Evolutionary conservation across 306 rosid species (phyloP).

Genomic region (Corylus heterophylla): DNA sequence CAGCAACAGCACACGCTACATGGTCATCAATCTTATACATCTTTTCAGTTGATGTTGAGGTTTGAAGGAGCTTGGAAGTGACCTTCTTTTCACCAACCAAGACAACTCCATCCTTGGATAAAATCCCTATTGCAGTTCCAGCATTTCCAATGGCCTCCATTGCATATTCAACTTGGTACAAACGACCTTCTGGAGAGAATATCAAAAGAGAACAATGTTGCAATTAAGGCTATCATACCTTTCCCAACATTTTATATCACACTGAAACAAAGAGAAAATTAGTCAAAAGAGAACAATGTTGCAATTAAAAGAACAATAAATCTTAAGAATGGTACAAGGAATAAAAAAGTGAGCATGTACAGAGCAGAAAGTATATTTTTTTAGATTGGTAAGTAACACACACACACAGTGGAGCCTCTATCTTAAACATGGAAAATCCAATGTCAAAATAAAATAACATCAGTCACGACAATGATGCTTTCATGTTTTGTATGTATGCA

Average conservation of each 20-base stretch:
- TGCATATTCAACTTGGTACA: neutral
- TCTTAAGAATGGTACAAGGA: neutral
- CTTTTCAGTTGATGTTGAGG: neutral
- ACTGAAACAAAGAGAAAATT: neutral
- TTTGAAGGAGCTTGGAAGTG: too few relatives aligned
- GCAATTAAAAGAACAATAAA: neutral
- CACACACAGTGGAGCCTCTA: too few relatives aligned
- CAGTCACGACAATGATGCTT: too few relatives aligned
- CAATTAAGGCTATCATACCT: constrained; percentile 1
- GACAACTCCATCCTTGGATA: neutral
- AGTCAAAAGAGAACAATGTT: neutral
- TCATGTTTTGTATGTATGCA: too few relatives aligned
- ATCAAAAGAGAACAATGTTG: too few relatives aligned
- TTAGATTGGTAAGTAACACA: too few relatives aligned
- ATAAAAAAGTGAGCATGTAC: neutral
- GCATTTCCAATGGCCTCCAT: neutral
- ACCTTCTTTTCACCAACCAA: neutral
- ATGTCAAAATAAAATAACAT: too few relatives aligned
- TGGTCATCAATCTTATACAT: constrained; percentile 3
- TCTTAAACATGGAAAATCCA: too few relatives aligned
- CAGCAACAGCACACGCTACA: neutral
- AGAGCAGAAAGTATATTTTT: neutral
- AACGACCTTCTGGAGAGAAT: neutral
- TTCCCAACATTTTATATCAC: neutral
- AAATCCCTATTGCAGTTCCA: neutral